A percentile compares a stretch with the other conserved stretches of the same genome.
phyloP scores from a whole-genome alignment of 106 monocot species.

The Apostasia ramifera region DNA sequence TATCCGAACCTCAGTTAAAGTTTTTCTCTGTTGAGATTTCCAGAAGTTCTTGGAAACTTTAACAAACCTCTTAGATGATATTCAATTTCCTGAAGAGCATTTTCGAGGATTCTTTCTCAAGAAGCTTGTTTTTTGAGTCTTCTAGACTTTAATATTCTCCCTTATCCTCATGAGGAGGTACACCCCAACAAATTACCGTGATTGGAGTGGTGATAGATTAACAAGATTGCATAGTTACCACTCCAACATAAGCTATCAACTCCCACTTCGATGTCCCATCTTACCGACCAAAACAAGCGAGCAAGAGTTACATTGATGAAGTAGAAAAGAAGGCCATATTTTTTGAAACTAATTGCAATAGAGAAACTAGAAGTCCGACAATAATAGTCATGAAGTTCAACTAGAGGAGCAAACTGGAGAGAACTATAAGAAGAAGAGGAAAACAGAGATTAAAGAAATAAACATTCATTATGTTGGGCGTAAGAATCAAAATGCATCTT shows the following conservation, averaged over 20 bases:
- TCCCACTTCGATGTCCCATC: constrained; percentile 74
- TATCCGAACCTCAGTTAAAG: no score
- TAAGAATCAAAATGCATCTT: constrained; percentile 3
- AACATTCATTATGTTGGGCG: constrained; percentile 8
- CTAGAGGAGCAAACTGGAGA: neutral
- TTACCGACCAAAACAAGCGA: constrained; percentile 5
- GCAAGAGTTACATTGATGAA: neutral
- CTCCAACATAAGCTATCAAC: constrained; percentile 70
- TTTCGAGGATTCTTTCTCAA: no score
- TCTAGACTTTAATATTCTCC: no score
- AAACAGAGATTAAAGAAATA: neutral
- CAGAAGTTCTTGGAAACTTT: no score
- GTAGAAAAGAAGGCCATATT: neutral
- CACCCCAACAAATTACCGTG: no score
- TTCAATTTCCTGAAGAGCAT: no score
- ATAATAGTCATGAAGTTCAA: neutral
- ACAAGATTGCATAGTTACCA: constrained; percentile 40
- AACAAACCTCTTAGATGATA: no score
- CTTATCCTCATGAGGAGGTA: no score
- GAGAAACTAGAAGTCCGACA: no score
- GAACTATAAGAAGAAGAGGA: neutral
- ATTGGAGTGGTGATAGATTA: constrained; percentile 44
- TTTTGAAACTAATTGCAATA: neutral
- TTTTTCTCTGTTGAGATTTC: no score
- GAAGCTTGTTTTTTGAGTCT: no score